These are phyloP conservation scores for Brassica carinata DNA, from an alignment of 345 rosid species.

Conservation along the genomic window DNA sequence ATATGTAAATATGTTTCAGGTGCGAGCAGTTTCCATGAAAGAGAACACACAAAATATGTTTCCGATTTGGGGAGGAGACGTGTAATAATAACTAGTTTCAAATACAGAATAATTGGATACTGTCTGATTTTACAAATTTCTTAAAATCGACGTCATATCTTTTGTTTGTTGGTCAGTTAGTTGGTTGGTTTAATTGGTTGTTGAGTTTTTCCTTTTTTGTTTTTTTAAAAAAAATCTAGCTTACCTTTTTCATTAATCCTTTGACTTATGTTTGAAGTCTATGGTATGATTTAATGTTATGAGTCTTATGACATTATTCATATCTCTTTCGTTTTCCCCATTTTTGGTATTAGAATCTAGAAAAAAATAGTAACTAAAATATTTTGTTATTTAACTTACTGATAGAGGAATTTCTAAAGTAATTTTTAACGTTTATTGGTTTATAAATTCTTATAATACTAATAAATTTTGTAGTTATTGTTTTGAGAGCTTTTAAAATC, in stretches of 20 bases:
- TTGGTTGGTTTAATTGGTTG: slow-evolving; percentile 36
- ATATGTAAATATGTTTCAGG: slow-evolving; percentile 12
- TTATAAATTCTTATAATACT: too few relatives aligned
- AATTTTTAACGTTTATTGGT: too few relatives aligned
- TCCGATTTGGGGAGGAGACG: slow-evolving; percentile 30
- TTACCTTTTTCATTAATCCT: not conserved
- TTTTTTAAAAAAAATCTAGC: not conserved
- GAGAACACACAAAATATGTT: slow-evolving; percentile 27
- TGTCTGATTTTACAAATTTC: slow-evolving; percentile 34
- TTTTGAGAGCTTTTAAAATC: too few relatives aligned
- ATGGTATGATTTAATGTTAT: not conserved
- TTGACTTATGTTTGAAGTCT: slow-evolving; percentile 22
- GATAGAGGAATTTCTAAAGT: too few relatives aligned
- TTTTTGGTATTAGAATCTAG: not conserved
- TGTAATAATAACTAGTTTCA: slow-evolving; percentile 27
- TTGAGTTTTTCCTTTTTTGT: slow-evolving; percentile 21
- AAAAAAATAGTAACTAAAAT: not conserved
- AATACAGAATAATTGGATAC: slow-evolving; percentile 22
- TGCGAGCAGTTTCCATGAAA: slow-evolving; percentile 35
- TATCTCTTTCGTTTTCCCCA: not conserved
- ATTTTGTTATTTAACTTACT: too few relatives aligned
- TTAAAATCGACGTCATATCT: slow-evolving; percentile 25
- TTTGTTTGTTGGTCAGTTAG: slow-evolving; percentile 41
- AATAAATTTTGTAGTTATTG: too few relatives aligned
- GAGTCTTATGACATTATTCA: not conserved